phyloP scores from a whole-genome alignment of 2,329 filamentous ascomycete species.

The Phaeophleospora eucalypticola region DNA sequence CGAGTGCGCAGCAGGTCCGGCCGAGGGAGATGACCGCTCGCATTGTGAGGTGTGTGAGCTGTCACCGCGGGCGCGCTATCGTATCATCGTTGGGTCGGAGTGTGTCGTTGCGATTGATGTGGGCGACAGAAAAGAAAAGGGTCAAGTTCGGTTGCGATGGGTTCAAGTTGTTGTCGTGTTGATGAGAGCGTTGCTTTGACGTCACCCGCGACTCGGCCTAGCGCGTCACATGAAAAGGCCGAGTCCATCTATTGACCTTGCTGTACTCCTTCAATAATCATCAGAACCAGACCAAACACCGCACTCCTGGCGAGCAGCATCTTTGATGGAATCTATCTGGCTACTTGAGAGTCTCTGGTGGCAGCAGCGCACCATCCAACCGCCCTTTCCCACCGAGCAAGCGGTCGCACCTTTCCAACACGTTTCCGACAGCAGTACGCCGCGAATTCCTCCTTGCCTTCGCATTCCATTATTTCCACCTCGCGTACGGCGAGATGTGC shows the following conservation, averaged over 20 bases:
- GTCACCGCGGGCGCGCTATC: conserved; percentile 3
- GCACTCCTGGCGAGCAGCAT: too few species aligned
- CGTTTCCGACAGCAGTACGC: not conserved
- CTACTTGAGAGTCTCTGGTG: too few species aligned
- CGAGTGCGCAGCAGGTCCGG: conserved; percentile 22
- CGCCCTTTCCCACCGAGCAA: not conserved
- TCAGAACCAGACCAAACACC: too few species aligned
- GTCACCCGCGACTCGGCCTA: not conserved
- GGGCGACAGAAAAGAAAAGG: not conserved
- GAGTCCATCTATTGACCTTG: too few species aligned
- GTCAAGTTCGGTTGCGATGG: not conserved
- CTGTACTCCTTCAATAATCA: too few species aligned
- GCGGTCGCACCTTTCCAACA: not conserved
- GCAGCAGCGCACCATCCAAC: not conserved
- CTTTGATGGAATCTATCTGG: too few species aligned
- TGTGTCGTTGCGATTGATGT: not conserved
- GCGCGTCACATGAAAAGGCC: not conserved
- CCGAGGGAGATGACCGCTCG: conserved; percentile 25
- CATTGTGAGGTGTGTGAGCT: conserved; percentile 22
- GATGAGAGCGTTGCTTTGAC: not conserved
- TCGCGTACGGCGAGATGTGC: not conserved
- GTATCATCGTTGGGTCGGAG: conserved; percentile 1
- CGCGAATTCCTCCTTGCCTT: not conserved
- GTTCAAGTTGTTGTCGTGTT: not conserved
- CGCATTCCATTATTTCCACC: not conserved